Conservation (phyloP, 2,329 filamentous ascomycete species). For the Clarireedia sp. region DNA sequence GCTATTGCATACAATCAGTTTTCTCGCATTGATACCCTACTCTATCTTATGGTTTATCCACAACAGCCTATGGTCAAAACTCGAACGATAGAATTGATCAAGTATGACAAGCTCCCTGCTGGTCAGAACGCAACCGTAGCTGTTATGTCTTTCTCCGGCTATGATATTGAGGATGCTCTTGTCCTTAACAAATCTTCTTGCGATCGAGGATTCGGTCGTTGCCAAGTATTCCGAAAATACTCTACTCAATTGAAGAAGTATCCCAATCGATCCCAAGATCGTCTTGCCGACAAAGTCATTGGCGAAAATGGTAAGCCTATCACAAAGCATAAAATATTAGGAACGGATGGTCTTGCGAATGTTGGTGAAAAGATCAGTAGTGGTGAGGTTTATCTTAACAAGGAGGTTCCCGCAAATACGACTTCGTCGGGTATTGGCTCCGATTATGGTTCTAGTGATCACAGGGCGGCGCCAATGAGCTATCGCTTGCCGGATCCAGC, state of each 20-base stretch:
- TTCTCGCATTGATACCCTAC: conserved; percentile 87
- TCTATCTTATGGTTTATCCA: conserved; percentile 96
- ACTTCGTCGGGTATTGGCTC: conserved; percentile 63
- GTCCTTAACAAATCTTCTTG: conserved; percentile 94
- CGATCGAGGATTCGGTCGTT: conserved; percentile 90
- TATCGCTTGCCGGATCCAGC: conserved; percentile 79
- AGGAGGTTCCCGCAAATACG: conserved; percentile 75
- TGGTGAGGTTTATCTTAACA: conserved; percentile 85
- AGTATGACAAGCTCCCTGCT: conserved; percentile 94
- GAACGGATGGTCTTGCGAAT: conserved; percentile 79
- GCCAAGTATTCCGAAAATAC: conserved; percentile 97
- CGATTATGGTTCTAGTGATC: conserved; percentile 55
- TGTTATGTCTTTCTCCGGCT: conserved; percentile 98
- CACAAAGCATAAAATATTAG: conserved; percentile 64
- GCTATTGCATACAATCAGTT: conserved; percentile 98
- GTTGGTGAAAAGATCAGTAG: conserved; percentile 72
- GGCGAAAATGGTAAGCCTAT: conserved; percentile 52
- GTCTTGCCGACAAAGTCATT: conserved; percentile 51
- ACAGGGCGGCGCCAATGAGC: conserved; percentile 57
- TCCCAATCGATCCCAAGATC: conserved; percentile 66
- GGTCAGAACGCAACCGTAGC: conserved; percentile 96
- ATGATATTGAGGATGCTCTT: conserved; percentile 97
- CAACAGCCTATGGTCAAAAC: conserved; percentile 97
- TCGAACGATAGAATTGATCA: conserved; percentile 90
- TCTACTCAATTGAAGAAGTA: conserved; percentile 81